A percentile compares a stretch with the other conserved stretches of the same genome.
These are phyloP conservation scores for Xerocomellus intermedius DNA, from an alignment of 768 basidiomycete species.

Conservation along the genomic window DNA sequence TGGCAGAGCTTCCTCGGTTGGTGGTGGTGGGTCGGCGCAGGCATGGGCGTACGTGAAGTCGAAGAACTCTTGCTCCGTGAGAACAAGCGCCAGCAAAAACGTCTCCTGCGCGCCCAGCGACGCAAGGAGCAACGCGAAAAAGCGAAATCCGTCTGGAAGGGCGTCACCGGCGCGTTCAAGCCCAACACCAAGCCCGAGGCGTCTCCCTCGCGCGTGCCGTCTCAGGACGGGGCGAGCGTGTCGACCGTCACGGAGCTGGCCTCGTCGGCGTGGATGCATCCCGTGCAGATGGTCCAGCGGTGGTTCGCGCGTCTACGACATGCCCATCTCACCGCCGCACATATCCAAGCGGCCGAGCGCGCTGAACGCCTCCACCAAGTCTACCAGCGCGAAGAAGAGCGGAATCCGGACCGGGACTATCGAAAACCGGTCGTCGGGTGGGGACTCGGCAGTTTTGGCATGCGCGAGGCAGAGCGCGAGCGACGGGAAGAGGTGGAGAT, in stretches of 20 bases:
- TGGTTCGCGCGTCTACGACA: constrained; percentile 63
- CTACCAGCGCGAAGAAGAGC: constrained; percentile 39
- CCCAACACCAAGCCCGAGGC: background rate
- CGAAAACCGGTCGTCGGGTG: constrained; percentile 48
- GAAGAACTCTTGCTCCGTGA: constrained; percentile 57
- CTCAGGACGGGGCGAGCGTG: constrained; percentile 8
- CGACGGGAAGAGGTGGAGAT: constrained; percentile 19
- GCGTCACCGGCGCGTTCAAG: constrained; percentile 53
- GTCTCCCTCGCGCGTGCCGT: background rate
- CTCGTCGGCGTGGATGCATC: background rate
- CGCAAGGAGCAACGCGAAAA: constrained; percentile 49
- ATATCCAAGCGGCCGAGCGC: constrained; percentile 67
- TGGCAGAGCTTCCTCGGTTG: constrained; percentile 98
- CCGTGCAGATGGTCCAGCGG: constrained; percentile 39
- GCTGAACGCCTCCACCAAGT: constrained; percentile 64
- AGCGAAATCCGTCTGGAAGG: constrained; percentile 57
- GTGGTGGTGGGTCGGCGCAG: constrained; percentile 99
- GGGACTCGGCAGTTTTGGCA: constrained; percentile 71
- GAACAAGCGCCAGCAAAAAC: constrained; percentile 53
- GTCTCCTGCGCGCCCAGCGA: constrained; percentile 45
- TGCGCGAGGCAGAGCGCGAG: constrained; percentile 37
- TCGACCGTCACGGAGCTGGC: background rate
- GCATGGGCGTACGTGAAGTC: constrained; percentile 73
- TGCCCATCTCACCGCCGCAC: constrained; percentile 70
- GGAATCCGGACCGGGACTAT: constrained; percentile 23